Evolutionary conservation across 176 grass and related monocot species (phyloP), one percentile per base, ranked within the genome.

Genomic region (Zoysia japonica): DNA sequence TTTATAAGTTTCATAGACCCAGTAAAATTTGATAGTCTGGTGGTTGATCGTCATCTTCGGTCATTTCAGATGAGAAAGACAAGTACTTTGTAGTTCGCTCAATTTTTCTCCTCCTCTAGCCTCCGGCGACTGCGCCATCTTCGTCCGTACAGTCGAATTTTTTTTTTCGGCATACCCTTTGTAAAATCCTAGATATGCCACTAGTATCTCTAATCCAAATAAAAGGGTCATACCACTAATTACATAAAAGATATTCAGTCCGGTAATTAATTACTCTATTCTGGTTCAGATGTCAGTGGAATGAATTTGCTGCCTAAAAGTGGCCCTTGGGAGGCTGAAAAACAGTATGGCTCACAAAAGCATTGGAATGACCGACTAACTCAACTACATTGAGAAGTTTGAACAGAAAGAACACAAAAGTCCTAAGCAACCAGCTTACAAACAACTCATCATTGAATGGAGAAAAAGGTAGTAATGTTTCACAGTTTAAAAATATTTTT

Each of bases 151-250:
- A 28, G 0, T 28, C 0, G 28, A 28, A 28, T n/a, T n/a, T n/a
- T n/a, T n/a, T n/a, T n/a, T n/a, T 28, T 28, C 28, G 28, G 28
- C 28, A 28, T 28, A 28, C 28, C 28, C 28, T 28, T 28, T 28
- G 28, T 28, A 28, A 28, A 28, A 28, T 28, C 0, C 28, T 28
- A 28, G 28, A 0, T 28, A 28, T 28, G 28, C 28, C 28, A 39
- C 47, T 59, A 56, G 47, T 78, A 16, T 71, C 56, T 71, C 5
- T 79, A 67, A 72, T 71, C 75, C 47, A 66, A 47, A 39, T 66
- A 57, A 85, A 55, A 38, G 57, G 57, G 55, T 71, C 41, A 9
- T 38, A 83, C 36, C 9, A 53, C 1, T 11, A 63, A 44, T 51
- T 77, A 8, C 3, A 62, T 44, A 36, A 3, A 13, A 47, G 16